Evolutionary conservation across 179 eudicot genomes (phyloP).

Genomic region (Drosera spatulata): DNA sequence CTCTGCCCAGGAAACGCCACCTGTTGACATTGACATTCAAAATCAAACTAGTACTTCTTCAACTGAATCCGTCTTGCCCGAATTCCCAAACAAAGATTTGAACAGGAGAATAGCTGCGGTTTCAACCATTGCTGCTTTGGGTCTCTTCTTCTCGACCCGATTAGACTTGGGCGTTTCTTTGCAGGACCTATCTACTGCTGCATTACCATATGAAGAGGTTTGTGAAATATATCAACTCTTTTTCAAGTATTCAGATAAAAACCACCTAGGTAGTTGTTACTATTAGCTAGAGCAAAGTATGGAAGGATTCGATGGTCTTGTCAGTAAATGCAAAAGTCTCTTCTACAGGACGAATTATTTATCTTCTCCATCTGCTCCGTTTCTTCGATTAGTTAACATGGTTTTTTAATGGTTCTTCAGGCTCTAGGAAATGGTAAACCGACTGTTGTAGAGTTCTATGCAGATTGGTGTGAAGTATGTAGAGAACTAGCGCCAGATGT

Average conservation of each 20-base stretch:
- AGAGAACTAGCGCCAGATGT: conserved; percentile 90
- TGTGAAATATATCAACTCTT: conserved; percentile 4
- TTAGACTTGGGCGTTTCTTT: conserved; percentile 81
- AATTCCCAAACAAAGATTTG: conserved; percentile 47
- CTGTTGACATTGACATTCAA: conserved; percentile 19
- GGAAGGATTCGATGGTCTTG: too few relatives aligned
- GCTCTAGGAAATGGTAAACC: conserved; percentile 94
- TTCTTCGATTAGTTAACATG: not conserved
- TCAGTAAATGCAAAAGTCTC: too few relatives aligned
- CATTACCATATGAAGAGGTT: conserved; percentile 85
- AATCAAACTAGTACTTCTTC: conserved; percentile 23
- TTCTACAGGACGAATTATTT: too few relatives aligned
- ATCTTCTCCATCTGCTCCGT: too few relatives aligned
- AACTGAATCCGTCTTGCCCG: conserved; percentile 32
- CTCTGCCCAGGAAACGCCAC: conserved; percentile 37
- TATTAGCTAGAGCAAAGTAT: too few relatives aligned
- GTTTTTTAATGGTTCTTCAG: conserved; percentile 18
- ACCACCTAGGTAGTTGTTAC: not conserved
- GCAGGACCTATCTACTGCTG: conserved; percentile 74
- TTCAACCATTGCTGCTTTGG: conserved; percentile 59
- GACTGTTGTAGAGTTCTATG: conserved; percentile 95
- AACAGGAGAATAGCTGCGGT: conserved; percentile 54
- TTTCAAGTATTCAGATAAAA: not conserved
- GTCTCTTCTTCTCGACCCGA: conserved; percentile 54
- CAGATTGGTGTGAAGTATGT: conserved; percentile 99